Base-by-base conservation (phyloP, 1,284 basidiomycete species). In the Thelephora terrestris region DNA sequence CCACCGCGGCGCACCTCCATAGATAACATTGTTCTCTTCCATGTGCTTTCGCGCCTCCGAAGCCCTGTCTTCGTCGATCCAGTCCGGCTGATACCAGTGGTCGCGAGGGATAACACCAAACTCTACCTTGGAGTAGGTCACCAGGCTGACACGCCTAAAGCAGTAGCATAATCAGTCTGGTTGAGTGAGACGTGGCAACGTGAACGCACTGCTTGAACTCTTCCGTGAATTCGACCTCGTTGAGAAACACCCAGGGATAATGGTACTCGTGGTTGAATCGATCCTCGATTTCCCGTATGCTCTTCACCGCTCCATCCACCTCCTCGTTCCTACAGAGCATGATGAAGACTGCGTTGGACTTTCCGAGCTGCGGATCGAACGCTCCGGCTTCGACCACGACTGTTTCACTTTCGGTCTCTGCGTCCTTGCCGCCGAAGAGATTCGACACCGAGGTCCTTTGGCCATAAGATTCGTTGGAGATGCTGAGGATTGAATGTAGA, bases 181-280 rank as follows among this genome's bases (percentile, higher is more conserved):
- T 23, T 20, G 2, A 21, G 9, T 10, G 25, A 12, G 21, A 42
- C 14, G n/a, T 5, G 14, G 20, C 17, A 32, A 49, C 18, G 17
- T 47, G 39, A 4, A 52, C 71, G 46, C 55, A 87, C 80, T 69
- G 68, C 58, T 87, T 91, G 67, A 93, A 93, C 23, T 78, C 73
- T 3, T 88, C 83, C 3, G 76, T 71, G 61, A 93, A 94, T 0
- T 74, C 73, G 50, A 84, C 73, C 44, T 94, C 90, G 59, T 93
- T 93, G 49, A 94, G 70, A 66, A 94, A 88, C 35, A 91, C 82
- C 58, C 88, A 93, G 23, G 89, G 87, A 63, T 93, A 94, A 40
- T 77, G 68, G 58, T 83, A 90, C 64, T 86, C 84, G 60, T 82
- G 81, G 71, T 93, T 93, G 72, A 92, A 87, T 36, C 83, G 73